Base-by-base conservation (phyloP, 306 rosid species). In the Ochetophila trinervis region DNA sequence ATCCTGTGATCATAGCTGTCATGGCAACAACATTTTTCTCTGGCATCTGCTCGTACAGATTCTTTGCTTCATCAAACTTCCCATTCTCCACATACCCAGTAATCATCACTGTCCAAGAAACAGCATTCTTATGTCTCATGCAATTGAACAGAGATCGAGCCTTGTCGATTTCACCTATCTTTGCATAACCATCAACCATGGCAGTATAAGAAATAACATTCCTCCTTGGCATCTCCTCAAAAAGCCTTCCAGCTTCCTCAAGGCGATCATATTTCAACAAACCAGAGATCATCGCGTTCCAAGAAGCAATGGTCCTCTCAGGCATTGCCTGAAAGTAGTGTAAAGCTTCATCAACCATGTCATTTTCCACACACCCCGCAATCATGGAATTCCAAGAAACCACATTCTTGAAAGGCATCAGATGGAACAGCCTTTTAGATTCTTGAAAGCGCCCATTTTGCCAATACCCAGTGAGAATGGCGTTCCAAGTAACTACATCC, bases 341-440 rank as follows among this genome's bases (percentile, higher is more conserved):
- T 18, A 73, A 61, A 18, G 82, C 91, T 2, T 73, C 81, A 14
- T 83, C 76, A 8, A 80, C 64, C 75, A 61, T 65, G 60, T 68
- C 79, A 59, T 86, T 75, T 53, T 75, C 84, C 22, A 80, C 55
- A 48, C 68, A 80, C 13, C 76, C 86, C 4, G 82, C 69, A 5
- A 87, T 65, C 69, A 80, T 78, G 62, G 88, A 73, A 66, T 83
- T 79, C 86, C 85, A 82, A 24, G 95, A 82, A 9, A 87, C 83
- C 30, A 71, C 68, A 59, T 76, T 85, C 45, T 57, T 69, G 11
- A 57, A 20, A 18, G 84, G 83, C 87, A 85, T 80, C 20, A 47
- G 55, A 8, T 72, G 20, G 66, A 87, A 85, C 57, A 85, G 60
- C 2, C 67, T 10, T 51, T 11, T 49, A 19, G 63, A 60, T 24